Evolutionary conservation across 129 eudicot genomes (phyloP).

Genomic region (Rutidosis leptorrhynchoides): DNA sequence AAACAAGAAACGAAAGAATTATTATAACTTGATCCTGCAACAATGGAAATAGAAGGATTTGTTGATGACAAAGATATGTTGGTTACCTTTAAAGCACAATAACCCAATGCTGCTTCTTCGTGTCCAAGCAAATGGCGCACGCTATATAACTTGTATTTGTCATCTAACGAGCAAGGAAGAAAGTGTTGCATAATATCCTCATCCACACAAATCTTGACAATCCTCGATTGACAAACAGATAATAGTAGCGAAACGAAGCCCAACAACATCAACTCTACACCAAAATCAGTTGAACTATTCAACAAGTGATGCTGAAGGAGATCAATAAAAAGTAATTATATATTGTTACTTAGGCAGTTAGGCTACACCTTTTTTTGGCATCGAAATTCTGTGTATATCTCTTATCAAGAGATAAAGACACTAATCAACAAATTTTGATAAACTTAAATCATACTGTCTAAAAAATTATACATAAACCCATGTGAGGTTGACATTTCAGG

Average conservation of each 20-base stretch:
- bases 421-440: too few relatives aligned
- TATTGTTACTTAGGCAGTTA: not conserved
- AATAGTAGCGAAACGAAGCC: constrained; percentile 81
- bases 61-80: not conserved
- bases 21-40: not conserved
- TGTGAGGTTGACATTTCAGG: too few relatives aligned
- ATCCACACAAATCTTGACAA: constrained; percentile 68
- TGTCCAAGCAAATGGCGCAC: constrained; percentile 57
- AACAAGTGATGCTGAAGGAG: too few relatives aligned
- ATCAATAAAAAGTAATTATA: not conserved
- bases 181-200: constrained; percentile 39
- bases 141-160: too few relatives aligned
- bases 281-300: constrained; percentile 1
- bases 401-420: too few relatives aligned
- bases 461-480: too few relatives aligned
- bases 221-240: constrained; percentile 75
- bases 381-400: too few relatives aligned
- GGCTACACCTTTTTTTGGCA: not conserved
- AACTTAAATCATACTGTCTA: too few relatives aligned
- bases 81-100: constrained; percentile 55
- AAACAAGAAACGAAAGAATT: not conserved
- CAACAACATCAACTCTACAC: constrained; percentile 87
- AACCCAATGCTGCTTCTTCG: constrained; percentile 36
- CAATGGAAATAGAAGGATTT: not conserved
- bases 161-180: constrained; percentile 54